phyloP scores from a whole-genome alignment of 225 moss, liverwort and hornwort genomes.

The Asterella californica region DNA sequence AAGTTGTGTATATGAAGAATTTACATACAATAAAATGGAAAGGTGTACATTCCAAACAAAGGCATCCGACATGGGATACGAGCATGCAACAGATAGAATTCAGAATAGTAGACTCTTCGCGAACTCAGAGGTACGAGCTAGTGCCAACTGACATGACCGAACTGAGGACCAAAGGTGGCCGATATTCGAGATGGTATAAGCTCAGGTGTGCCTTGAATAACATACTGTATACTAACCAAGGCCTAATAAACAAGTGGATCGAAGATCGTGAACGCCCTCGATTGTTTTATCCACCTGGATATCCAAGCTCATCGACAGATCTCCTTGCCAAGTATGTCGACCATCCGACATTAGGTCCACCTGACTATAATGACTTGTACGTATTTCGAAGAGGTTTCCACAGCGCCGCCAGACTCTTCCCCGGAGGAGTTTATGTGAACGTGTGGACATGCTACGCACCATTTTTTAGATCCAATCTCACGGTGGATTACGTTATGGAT shows the following conservation, averaged over 20 bases:
- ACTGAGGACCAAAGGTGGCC: not conserved
- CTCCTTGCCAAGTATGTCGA: not conserved
- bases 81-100: not conserved
- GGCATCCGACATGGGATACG: not conserved
- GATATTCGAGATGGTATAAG: not conserved
- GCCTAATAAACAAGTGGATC: not conserved
- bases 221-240: not conserved
- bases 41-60: not conserved
- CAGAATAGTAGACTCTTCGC: not conserved
- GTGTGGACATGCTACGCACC: not conserved
- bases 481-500: not conserved
- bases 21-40: not conserved
- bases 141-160: not conserved
- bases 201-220: not conserved
- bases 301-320: not conserved
- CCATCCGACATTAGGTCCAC: not conserved
- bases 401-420: not conserved
- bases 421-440: not conserved
- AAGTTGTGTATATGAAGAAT: not conserved
- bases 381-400: not conserved
- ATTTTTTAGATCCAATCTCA: not conserved
- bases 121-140: no score
- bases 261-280: not conserved
- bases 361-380: not conserved
- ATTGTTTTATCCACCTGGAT: not conserved